Base-by-base conservation (phyloP, 768 basidiomycete genomes). In the Pleurotus salmoneostramineus region DNA sequence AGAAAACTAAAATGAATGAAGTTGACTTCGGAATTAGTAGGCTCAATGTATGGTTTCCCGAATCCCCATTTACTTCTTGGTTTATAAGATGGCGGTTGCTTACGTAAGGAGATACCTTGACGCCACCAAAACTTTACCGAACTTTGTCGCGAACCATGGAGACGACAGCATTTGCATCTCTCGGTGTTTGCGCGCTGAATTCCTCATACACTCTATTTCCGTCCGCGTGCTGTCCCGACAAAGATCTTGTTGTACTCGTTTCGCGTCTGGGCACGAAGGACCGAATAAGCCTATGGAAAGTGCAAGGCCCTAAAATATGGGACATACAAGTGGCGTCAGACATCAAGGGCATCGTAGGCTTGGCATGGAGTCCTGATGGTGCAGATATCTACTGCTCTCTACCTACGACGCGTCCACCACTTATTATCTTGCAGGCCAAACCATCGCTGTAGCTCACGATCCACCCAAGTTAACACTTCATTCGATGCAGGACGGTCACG, bases 311-410 rank as follows among this genome's bases (percentile, higher is more conserved):
- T 5, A 92, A 85, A 69, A 85, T 87, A 61, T 94, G 92, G 92
- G 91, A 93, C 65, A 77, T 90, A 37, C 86, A 87, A 63, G 76
- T 88, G 42, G 82, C 81, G 33, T 62, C 67, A 36, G 72, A 75
- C 43, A 76, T 81, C 60, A 66, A 71, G 52, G 77, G 80, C 56
- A 79, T 89, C 32, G 75, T 81, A 44, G 84, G 75, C 47, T 65
- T 93, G 34, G 82, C 82, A 10, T 94, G 91, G 92, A 91, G 90
- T 69, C 91, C 92, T 2, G 89, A 88, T 69, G 89, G 92, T 91
- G 72, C 57, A 71, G n/a, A n/a, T 3, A 27, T 27, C 21, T 27
- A 27, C 21, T 3, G 21, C 50, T 43, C 12, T 15, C 60, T 33
- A 48, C 58, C 8, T n/a, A 42, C 21, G 21, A 27, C 3, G 21